Base-by-base conservation (phyloP, 1,284 basidiomycete genomes). In the Heliocybe sulcata region DNA sequence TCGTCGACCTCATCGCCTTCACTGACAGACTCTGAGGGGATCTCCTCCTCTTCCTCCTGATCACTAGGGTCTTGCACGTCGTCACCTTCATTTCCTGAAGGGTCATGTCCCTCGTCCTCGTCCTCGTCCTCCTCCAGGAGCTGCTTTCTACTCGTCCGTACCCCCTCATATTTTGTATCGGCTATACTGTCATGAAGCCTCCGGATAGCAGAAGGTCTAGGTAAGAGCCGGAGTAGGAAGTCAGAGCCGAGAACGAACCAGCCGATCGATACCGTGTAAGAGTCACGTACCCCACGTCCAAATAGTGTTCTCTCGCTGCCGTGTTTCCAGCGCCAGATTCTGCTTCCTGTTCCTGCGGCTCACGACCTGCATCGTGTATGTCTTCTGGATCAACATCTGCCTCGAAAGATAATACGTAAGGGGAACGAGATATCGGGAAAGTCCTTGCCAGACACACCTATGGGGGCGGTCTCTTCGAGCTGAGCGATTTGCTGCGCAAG, bases 401-500 rank as follows among this genome's bases (percentile, higher is more conserved):
- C 19, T 35, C 33, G 19, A 20, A 35, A 8, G 47, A 49, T 49
- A 49, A 49, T 22, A 49, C 47, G 47, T 49, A 49, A 49, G 47
- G 61, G 63, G 61, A 58, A 58, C 54, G 52, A 54, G n/a, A 31
- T 29, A 45, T 55, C 50, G 33, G 60, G 55, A 60, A 54, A 59
- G 53, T 56, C 52, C 57, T 55, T 26, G 51, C 56, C 53, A 35
- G 31, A 68, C 77, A 60, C 64, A 85, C 90, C 86, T 52, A 75
- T 69, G 59, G 90, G 89, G 22, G 83, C 78, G 31, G 85, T 74
- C 54, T 89, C 80, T 52, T 88, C 79, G 47, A 95, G 80, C 65
- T 87, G 78, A 45, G 87, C 87, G 53, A 95, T 82, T 66, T 94
- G 92, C 66, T 94, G 80, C 2, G 87, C 87, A 35, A 95, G 80